Evolutionary conservation across 106 monocot species (phyloP).

Genomic region (Apostasia shenzhenica): DNA sequence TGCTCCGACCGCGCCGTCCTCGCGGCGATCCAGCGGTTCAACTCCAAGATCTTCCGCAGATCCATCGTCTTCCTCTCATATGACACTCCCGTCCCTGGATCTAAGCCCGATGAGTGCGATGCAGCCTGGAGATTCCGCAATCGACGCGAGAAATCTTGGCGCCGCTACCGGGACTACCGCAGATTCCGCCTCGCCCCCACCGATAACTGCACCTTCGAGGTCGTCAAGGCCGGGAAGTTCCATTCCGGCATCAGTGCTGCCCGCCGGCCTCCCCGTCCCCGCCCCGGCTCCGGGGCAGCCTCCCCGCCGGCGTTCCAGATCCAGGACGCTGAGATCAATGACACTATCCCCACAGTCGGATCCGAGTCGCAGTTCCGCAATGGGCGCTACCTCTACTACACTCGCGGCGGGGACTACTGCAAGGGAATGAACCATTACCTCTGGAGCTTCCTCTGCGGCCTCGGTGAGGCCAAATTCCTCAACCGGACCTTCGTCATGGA

Average conservation of each 20-base stretch:
- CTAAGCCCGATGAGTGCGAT: slow-evolving; percentile 52
- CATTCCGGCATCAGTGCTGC: slow-evolving; percentile 66
- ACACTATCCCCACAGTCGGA: slow-evolving; percentile 62
- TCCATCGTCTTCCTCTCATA: slow-evolving; percentile 69
- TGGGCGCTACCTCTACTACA: slow-evolving; percentile 63
- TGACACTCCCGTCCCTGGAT: slow-evolving; percentile 61
- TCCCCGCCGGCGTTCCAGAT: slow-evolving; percentile 19
- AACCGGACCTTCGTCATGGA: slow-evolving; percentile 95
- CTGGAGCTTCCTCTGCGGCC: slow-evolving; percentile 89
- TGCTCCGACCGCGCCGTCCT: slow-evolving; percentile 59
- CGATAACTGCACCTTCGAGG: slow-evolving; percentile 33
- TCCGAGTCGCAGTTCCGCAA: slow-evolving; percentile 61
- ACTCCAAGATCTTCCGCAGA: slow-evolving; percentile 15
- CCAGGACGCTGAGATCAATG: slow-evolving; percentile 73
- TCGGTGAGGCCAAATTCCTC: slow-evolving; percentile 77
- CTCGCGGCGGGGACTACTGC: slow-evolving; percentile 76
- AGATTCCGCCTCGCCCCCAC: slow-evolving; percentile 43
- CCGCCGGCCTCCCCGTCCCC: slow-evolving; percentile 5
- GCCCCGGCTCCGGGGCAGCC: neutral
- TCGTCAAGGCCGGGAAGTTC: slow-evolving; percentile 55
- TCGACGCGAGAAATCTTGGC: slow-evolving; percentile 59
- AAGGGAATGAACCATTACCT: slow-evolving; percentile 92
- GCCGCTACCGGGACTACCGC: slow-evolving; percentile 79
- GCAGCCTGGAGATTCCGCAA: slow-evolving; percentile 84
- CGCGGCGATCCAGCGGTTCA: slow-evolving; percentile 58